Percentiles rank a stretch among this genome's conserved stretches.
phyloP scores from a whole-genome alignment of 2,329 filamentous ascomycete genomes.

The Zasmidium citrigriseum region DNA sequence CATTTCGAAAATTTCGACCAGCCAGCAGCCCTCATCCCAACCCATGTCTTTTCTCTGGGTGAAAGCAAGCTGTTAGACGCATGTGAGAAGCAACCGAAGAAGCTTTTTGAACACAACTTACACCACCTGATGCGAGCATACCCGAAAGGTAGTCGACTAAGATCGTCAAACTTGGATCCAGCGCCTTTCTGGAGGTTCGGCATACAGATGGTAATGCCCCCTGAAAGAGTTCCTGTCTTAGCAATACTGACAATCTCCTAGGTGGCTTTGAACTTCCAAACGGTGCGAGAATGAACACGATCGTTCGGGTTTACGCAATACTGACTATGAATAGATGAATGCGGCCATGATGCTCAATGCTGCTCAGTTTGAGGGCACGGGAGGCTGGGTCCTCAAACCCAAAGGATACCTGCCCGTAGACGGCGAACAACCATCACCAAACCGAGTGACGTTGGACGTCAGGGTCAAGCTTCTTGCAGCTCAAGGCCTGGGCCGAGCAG shows the following conservation, averaged over 20 bases:
- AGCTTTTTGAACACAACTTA: slow-evolving; percentile 79
- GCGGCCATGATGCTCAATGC: slow-evolving; percentile 96
- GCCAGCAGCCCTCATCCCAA: slow-evolving; percentile 56
- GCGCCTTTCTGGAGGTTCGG: slow-evolving; percentile 75
- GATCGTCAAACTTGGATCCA: slow-evolving; percentile 85
- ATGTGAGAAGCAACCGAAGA: slow-evolving; percentile 54
- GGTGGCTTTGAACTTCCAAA: slow-evolving; percentile 92
- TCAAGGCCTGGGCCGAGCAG: slow-evolving; percentile 65
- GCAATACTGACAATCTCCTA: background rate
- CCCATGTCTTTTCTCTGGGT: slow-evolving; percentile 65
- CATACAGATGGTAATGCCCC: slow-evolving; percentile 64
- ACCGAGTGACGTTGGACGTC: slow-evolving; percentile 57
- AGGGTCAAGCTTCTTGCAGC: slow-evolving; percentile 73
- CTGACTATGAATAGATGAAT: slow-evolving; percentile 55
- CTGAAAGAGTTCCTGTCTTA: background rate
- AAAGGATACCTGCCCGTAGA: slow-evolving; percentile 61
- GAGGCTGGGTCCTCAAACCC: slow-evolving; percentile 86
- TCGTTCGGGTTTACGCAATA: background rate
- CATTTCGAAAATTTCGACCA: slow-evolving; percentile 74
- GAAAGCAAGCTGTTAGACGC: slow-evolving; percentile 68
- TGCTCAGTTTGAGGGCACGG: slow-evolving; percentile 80
- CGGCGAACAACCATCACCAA: slow-evolving; percentile 16
- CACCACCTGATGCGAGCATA: slow-evolving; percentile 85
- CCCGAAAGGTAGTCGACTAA: slow-evolving; percentile 77
- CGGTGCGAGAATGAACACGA: slow-evolving; percentile 31